These are phyloP conservation scores for Coniochaeta prunicola DNA, from an alignment of 2,329 filamentous ascomycete genomes.

Conservation along the genomic window DNA sequence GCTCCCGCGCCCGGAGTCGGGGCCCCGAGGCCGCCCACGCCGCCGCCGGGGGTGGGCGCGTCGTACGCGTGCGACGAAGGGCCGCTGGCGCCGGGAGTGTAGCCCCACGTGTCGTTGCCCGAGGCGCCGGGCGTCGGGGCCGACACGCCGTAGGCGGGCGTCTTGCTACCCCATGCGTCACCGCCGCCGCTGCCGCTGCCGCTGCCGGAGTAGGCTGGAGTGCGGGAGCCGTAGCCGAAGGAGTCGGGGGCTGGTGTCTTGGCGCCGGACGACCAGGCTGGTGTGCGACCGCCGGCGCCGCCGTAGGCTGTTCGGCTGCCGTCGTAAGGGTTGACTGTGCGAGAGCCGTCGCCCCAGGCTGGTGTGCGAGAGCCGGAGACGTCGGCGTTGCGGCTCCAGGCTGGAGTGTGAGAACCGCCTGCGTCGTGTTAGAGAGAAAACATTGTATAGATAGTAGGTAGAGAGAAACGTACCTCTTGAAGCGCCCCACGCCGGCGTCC, in stretches of 20 bases:
- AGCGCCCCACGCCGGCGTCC: conserved; percentile 70
- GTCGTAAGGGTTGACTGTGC: conserved; percentile 64
- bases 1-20: conserved; percentile 56
- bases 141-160: conserved; percentile 62
- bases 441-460: neutral
- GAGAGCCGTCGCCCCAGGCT: conserved; percentile 61
- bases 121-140: conserved; percentile 52
- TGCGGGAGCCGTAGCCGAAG: conserved; percentile 62
- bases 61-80: conserved; percentile 54
- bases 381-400: conserved; percentile 47
- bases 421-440: conserved; percentile 16
- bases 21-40: conserved; percentile 46
- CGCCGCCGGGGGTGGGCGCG: conserved; percentile 58
- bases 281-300: conserved; percentile 53
- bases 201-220: conserved; percentile 49
- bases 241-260: conserved; percentile 61
- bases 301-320: conserved; percentile 75
- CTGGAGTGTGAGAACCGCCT: conserved; percentile 54
- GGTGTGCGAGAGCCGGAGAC: conserved; percentile 55
- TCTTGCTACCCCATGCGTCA: conserved; percentile 68
- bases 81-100: conserved; percentile 42
- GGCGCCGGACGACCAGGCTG: conserved; percentile 71
- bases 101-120: conserved; percentile 53
- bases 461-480: conserved; percentile 52
- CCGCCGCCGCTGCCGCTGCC: conserved; percentile 26